Percentiles rank a stretch among this genome's conserved stretches.
Evolutionary conservation across 352 stramenopile species (phyloP).

Genomic region (Thalassiosira allenii): DNA sequence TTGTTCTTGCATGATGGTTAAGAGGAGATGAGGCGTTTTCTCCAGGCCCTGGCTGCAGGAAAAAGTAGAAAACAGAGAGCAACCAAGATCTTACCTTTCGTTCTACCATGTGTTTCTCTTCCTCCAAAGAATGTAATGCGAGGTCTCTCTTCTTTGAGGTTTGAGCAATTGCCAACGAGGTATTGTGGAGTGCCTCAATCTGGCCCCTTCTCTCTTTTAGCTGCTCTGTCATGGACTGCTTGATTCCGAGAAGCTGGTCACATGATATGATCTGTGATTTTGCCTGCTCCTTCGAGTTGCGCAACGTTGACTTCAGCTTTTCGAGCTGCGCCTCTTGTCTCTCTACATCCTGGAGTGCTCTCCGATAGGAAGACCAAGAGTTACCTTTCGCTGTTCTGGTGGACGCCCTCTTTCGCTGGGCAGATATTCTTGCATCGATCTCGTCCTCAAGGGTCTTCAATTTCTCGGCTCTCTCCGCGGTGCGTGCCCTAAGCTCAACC

Average conservation of each 20-base stretch:
- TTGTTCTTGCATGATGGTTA: slow-evolving; percentile 21
- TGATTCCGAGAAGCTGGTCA: slow-evolving; percentile 11
- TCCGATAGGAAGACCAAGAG: slow-evolving; percentile 19
- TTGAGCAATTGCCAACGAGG: slow-evolving; percentile 9
- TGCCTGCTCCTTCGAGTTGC: slow-evolving; percentile 10
- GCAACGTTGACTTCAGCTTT: slow-evolving; percentile 40
- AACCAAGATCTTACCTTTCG: slow-evolving; percentile 43
- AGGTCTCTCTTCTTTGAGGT: slow-evolving; percentile 31
- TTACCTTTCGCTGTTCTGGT: slow-evolving; percentile 40
- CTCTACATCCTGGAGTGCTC: slow-evolving; percentile 28
- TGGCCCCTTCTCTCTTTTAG: slow-evolving; percentile 38
- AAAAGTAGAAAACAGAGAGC: no score
- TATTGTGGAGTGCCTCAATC: slow-evolving; percentile 30
- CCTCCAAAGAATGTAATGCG: slow-evolving; percentile 17
- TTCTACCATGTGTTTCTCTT: slow-evolving; percentile 30
- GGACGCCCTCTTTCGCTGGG: slow-evolving; percentile 16
- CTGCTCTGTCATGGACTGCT: slow-evolving; percentile 28
- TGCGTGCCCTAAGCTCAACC: slow-evolving; percentile 7
- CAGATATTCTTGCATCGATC: slow-evolving; percentile 28
- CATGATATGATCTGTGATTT: slow-evolving; percentile 8
- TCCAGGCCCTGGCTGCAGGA: no score
- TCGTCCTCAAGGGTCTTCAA: slow-evolving; percentile 35
- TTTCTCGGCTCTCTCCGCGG: slow-evolving; percentile 33
- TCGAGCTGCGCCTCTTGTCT: slow-evolving; percentile 36
- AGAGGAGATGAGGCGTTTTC: no score